Evolutionary conservation across 2,329 filamentous ascomycete species (phyloP).

Genomic region (Sporothrix curviconia): DNA sequence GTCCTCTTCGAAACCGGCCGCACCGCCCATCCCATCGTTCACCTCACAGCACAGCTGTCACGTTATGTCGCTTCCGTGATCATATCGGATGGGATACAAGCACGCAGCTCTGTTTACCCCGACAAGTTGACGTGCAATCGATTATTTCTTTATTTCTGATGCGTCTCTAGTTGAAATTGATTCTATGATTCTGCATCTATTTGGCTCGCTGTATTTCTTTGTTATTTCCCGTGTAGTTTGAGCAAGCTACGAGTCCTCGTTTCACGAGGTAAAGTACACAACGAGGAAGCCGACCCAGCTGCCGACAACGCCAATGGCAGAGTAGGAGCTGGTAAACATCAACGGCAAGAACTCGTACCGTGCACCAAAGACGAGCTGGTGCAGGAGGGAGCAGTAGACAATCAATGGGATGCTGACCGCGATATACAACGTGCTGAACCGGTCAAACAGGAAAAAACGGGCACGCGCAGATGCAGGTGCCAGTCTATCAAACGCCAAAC

Average conservation of each 20-base stretch:
- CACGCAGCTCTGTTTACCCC: too few relatives aligned
- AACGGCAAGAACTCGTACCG: slow-evolving; percentile 84
- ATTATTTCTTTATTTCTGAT: too few relatives aligned
- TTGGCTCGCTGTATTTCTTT: not conserved
- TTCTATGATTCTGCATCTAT: not conserved
- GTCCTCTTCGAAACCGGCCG: not conserved
- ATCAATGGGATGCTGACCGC: slow-evolving; percentile 84
- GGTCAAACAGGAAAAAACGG: slow-evolving; percentile 84
- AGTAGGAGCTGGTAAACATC: slow-evolving; percentile 96
- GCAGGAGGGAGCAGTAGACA: slow-evolving; percentile 77
- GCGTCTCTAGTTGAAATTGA: too few relatives aligned
- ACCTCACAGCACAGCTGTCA: too few relatives aligned
- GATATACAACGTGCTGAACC: slow-evolving; percentile 85
- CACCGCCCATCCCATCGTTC: too few relatives aligned
- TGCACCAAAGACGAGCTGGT: slow-evolving; percentile 75
- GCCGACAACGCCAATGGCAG: slow-evolving; percentile 85
- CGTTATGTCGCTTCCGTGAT: too few relatives aligned
- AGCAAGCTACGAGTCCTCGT: not conserved
- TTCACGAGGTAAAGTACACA: slow-evolving; percentile 67
- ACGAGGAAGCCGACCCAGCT: slow-evolving; percentile 95
- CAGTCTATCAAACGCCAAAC: slow-evolving; percentile 75
- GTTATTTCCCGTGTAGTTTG: not conserved
- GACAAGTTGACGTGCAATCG: too few relatives aligned
- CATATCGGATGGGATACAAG: too few relatives aligned
- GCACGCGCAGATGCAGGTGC: slow-evolving; percentile 73